These are phyloP conservation scores for Effrenium voratum DNA, from an alignment of 73 alveolate species.

Conservation along the genomic window DNA sequence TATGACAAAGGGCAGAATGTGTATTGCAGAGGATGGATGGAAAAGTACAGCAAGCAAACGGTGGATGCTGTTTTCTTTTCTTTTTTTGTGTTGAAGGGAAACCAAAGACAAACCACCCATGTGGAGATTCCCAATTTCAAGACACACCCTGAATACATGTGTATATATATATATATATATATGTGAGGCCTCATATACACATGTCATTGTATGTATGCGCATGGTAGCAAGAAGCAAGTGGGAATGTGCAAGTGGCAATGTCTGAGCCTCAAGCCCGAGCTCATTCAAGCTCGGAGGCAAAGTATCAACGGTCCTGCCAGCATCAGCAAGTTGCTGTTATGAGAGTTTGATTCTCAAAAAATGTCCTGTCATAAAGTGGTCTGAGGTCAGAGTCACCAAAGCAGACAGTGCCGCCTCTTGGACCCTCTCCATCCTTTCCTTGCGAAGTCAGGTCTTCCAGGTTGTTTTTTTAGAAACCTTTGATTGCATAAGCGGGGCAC, in stretches of 20 bases:
- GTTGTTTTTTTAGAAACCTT: neutral
- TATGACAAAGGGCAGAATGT: too few species aligned
- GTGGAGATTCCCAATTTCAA: too few species aligned
- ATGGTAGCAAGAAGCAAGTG: neutral
- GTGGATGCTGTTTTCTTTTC: too few species aligned
- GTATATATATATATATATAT: too few species aligned
- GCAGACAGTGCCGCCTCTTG: constrained; percentile 86
- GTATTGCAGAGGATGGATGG: neutral
- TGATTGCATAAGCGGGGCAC: neutral
- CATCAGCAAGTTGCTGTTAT: too few species aligned
- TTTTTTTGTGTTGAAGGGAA: too few species aligned
- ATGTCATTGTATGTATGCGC: neutral
- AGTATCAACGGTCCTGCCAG: neutral
- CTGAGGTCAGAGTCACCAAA: constrained; percentile 79
- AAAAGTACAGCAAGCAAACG: too few species aligned
- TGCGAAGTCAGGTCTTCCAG: neutral
- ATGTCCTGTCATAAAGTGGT: constrained; percentile 63
- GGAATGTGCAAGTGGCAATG: too few species aligned
- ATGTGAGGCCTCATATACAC: neutral
- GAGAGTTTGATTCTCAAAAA: too few species aligned
- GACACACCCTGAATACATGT: neutral
- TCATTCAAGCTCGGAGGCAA: constrained; percentile 84
- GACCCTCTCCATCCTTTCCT: constrained; percentile 69
- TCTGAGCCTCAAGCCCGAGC: constrained; percentile 44
- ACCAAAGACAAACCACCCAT: too few species aligned